Evolutionary conservation across 495 filamentous ascomycete species (phyloP).

Genomic region (Cercophora samala): DNA sequence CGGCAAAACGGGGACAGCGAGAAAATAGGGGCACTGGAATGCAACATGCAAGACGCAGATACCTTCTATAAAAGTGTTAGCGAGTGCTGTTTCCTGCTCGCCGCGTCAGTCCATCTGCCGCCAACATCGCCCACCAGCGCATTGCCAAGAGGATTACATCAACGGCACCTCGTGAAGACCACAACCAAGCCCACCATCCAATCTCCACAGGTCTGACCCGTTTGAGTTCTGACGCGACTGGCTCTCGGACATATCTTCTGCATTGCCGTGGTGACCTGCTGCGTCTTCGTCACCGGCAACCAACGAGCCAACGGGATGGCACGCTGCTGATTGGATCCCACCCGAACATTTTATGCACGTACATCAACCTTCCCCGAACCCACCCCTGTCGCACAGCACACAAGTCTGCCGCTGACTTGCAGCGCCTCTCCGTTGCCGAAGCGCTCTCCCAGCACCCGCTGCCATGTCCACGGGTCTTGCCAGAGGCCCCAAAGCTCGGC

Average conservation of each 20-base stretch:
- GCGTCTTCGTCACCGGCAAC: neutral
- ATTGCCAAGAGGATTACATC: neutral
- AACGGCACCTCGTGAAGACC: neutral
- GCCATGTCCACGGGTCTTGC: neutral
- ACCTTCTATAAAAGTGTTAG: neutral
- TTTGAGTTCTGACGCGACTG: neutral
- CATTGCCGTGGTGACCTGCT: neutral
- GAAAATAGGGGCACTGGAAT: neutral
- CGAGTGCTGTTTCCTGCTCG: neutral
- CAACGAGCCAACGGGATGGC: neutral
- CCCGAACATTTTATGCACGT: neutral
- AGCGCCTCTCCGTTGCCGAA: neutral
- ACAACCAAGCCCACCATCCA: neutral
- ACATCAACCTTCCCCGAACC: too few species aligned
- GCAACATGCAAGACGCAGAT: neutral
- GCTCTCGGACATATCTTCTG: neutral
- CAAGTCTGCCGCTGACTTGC: too few species aligned
- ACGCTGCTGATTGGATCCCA: slow-evolving; percentile 3
- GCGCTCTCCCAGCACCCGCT: slow-evolving; percentile 1
- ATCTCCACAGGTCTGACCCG: neutral
- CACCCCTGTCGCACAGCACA: neutral
- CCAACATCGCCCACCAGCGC: neutral
- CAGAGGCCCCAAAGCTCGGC: neutral
- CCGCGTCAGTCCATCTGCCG: neutral
- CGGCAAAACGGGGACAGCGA: neutral